Conservation (phyloP, 345 rosid genomes). For the Reutealis trisperma region DNA sequence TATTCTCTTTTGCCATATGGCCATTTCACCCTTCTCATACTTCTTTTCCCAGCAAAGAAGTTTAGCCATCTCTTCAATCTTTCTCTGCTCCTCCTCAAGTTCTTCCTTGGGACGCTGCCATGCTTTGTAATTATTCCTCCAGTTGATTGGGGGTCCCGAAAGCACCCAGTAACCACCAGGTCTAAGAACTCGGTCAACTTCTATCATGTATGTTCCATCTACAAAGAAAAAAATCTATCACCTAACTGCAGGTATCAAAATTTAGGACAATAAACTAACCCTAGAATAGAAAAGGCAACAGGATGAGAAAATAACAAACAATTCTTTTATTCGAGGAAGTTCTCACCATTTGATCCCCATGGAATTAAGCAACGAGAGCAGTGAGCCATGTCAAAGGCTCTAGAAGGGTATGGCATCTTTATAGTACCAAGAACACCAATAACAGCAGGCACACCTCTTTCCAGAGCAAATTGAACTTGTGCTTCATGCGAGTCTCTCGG, state of each 20-base stretch:
- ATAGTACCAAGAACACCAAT: constrained; percentile 97
- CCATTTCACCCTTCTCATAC: constrained; percentile 85
- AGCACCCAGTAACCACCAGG: constrained; percentile 98
- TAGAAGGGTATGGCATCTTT: constrained; percentile 87
- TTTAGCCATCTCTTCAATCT: constrained; percentile 79
- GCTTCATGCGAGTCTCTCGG: constrained; percentile 99
- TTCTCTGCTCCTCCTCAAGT: constrained; percentile 83
- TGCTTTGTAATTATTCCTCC: constrained; percentile 80
- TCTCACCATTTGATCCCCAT: constrained; percentile 93
- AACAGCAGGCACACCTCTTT: constrained; percentile 98
- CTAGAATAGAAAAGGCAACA: neutral
- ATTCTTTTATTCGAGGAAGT: neutral
- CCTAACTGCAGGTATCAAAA: neutral
- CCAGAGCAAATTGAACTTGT: constrained; percentile 97
- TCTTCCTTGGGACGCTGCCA: constrained; percentile 98
- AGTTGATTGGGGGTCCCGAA: constrained; percentile 97
- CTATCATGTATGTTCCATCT: constrained; percentile 93
- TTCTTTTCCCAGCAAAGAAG: constrained; percentile 98
- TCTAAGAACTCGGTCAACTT: constrained; percentile 96
- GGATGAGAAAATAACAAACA: constrained; percentile 1
- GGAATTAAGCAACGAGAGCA: constrained; percentile 98
- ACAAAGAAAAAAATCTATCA: constrained; percentile 30
- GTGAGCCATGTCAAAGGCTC: constrained; percentile 97
- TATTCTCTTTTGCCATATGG: constrained; percentile 88
- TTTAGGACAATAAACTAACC: constrained; percentile 10